These are phyloP conservation scores for Phlegmacium glaucopus DNA, from an alignment of 768 basidiomycete genomes.

Conservation along the genomic window DNA sequence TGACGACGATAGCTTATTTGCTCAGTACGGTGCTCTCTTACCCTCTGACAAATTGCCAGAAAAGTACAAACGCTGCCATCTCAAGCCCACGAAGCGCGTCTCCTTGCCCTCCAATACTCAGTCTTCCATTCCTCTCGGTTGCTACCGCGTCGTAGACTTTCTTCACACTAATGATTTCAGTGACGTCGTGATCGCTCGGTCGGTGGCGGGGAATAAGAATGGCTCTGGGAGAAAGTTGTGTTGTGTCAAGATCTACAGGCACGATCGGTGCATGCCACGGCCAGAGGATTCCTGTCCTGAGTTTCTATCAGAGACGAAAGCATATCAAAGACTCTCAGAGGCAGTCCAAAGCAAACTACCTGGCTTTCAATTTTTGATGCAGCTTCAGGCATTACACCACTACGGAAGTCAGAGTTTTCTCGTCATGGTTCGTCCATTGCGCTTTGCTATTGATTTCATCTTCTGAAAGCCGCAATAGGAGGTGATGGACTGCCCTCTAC, in stretches of 20 bases:
- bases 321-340: neutral
- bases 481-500: neutral
- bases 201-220: too few relatives aligned
- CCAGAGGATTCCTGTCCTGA: neutral
- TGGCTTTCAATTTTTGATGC: too few relatives aligned
- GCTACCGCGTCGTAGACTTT: too few relatives aligned
- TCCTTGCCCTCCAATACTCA: neutral
- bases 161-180: too few relatives aligned
- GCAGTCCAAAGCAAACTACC: too few relatives aligned
- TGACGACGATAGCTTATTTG: neutral
- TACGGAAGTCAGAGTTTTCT: neutral
- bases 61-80: neutral
- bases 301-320: neutral
- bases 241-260: neutral
- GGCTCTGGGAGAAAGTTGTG: neutral
- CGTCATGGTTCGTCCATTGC: neutral
- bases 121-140: neutral
- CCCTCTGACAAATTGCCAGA: neutral
- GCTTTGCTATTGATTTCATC: too few relatives aligned
- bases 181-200: too few relatives aligned
- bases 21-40: neutral
- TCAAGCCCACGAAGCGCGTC: neutral
- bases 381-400: too few relatives aligned
- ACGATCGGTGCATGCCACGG: neutral
- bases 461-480: neutral